Evolutionary conservation across 1,139 yeast genomes (phyloP).

Genomic region (Kodamaea sp.): DNA sequence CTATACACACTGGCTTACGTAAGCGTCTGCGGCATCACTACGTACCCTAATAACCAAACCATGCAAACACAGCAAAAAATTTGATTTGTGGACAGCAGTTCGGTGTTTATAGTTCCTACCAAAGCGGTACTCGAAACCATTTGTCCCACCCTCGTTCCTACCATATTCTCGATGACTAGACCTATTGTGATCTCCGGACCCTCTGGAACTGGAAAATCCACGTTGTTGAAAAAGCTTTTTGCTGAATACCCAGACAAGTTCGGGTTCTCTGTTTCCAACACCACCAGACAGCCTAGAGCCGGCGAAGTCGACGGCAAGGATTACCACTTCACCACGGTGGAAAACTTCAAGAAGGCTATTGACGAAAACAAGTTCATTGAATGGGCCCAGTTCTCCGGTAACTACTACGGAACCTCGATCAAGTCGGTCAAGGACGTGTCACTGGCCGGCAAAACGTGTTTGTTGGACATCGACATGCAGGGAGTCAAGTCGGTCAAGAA

Average conservation of each 20-base stretch:
- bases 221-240: conserved; percentile 83
- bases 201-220: conserved; percentile 95
- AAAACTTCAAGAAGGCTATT: conserved; percentile 74
- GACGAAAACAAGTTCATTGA: conserved; percentile 80
- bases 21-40: too few relatives aligned
- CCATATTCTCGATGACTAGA: conserved; percentile 42
- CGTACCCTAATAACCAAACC: too few relatives aligned
- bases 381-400: conserved; percentile 98
- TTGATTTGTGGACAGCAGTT: too few relatives aligned
- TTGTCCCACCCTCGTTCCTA: background rate
- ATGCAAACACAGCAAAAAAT: too few relatives aligned
- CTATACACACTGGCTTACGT: too few relatives aligned
- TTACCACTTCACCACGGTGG: conserved; percentile 82
- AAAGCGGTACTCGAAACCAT: too few relatives aligned
- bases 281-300: conserved; percentile 87
- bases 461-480: conserved; percentile 97
- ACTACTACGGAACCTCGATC: conserved; percentile 92
- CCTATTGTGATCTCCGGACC: conserved; percentile 98
- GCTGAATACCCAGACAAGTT: conserved; percentile 86
- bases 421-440: conserved; percentile 80
- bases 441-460: conserved; percentile 69
- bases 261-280: conserved; percentile 93
- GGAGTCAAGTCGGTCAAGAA: conserved; percentile 92
- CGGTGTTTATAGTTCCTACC: too few relatives aligned
- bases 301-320: conserved; percentile 91